Evolutionary conservation across 2,329 filamentous ascomycete species (phyloP).

Genomic region (Aspergillus bombycis): DNA sequence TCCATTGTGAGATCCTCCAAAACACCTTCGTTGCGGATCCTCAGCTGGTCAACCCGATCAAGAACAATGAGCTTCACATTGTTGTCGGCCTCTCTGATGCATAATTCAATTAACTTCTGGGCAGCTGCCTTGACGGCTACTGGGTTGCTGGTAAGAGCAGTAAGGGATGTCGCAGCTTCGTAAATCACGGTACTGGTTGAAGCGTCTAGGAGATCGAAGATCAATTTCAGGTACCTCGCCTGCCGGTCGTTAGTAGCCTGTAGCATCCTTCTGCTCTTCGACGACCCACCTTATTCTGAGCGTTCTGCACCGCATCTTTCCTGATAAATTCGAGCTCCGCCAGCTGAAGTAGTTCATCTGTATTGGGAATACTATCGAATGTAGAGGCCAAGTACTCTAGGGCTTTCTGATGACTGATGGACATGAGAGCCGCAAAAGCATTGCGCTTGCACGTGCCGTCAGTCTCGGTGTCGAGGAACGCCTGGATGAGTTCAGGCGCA

Average conservation of each 20-base stretch:
- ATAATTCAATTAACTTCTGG: constrained; percentile 92
- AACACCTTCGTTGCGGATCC: constrained; percentile 86
- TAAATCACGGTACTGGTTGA: constrained; percentile 94
- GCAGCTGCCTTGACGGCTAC: constrained; percentile 97
- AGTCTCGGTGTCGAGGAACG: constrained; percentile 86
- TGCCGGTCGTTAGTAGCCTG: constrained; percentile 44
- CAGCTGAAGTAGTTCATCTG: constrained; percentile 89
- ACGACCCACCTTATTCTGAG: constrained; percentile 79
- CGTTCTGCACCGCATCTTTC: constrained; percentile 93
- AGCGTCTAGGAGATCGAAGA: constrained; percentile 94
- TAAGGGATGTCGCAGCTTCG: constrained; percentile 93
- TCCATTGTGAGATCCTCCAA: constrained; percentile 97
- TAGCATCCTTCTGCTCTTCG: background rate
- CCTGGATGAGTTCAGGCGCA: constrained; percentile 85
- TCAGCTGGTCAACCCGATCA: constrained; percentile 85
- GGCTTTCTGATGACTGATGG: constrained; percentile 91
- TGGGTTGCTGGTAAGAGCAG: constrained; percentile 90
- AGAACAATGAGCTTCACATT: constrained; percentile 99
- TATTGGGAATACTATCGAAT: constrained; percentile 91
- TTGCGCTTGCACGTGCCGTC: constrained; percentile 98
- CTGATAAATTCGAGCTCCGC: constrained; percentile 96
- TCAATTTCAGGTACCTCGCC: constrained; percentile 88
- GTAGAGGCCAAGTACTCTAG: constrained; percentile 83
- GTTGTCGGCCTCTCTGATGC: constrained; percentile 97
- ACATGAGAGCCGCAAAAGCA: constrained; percentile 87